These are phyloP conservation scores for Phaeophleospora eucalypticola DNA, from an alignment of 2,329 filamentous ascomycete genomes.

Conservation along the genomic window DNA sequence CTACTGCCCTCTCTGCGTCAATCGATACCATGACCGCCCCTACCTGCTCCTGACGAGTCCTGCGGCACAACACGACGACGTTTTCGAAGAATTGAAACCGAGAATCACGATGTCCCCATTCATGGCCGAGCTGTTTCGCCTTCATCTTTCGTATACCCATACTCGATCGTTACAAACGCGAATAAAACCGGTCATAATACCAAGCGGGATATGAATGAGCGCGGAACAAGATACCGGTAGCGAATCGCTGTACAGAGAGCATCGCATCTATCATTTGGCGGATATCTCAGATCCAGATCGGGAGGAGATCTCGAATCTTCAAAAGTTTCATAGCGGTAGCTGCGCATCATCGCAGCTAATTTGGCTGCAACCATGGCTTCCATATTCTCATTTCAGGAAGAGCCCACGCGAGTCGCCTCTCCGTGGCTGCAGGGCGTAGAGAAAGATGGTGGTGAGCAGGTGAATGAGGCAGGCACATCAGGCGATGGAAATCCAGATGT, in stretches of 20 bases:
- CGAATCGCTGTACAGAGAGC: neutral
- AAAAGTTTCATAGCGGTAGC: neutral
- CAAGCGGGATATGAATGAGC: constrained; percentile 10
- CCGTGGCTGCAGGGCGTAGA: constrained; percentile 65
- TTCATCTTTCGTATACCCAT: constrained; percentile 50
- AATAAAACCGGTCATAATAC: constrained; percentile 8
- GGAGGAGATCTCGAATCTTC: neutral
- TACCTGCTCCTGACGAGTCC: constrained; percentile 6
- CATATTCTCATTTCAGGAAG: constrained; percentile 90
- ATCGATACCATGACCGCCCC: constrained; percentile 9
- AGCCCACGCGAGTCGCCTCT: constrained; percentile 81
- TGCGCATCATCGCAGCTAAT: no score
- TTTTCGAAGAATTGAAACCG: neutral
- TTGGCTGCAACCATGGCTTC: constrained; percentile 72
- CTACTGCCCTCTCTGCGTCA: no score
- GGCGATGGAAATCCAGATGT: constrained; percentile 4
- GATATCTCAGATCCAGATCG: constrained; percentile 3
- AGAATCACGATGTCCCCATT: constrained; percentile 48
- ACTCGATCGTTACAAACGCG: constrained; percentile 42
- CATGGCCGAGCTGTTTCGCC: constrained; percentile 45
- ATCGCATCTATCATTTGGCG: neutral
- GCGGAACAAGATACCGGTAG: neutral
- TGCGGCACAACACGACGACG: neutral
- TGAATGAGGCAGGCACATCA: neutral
- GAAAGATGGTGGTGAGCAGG: neutral